Evolutionary conservation across 305 asterid species (phyloP).

Genomic region (Fraxinus sp.): DNA sequence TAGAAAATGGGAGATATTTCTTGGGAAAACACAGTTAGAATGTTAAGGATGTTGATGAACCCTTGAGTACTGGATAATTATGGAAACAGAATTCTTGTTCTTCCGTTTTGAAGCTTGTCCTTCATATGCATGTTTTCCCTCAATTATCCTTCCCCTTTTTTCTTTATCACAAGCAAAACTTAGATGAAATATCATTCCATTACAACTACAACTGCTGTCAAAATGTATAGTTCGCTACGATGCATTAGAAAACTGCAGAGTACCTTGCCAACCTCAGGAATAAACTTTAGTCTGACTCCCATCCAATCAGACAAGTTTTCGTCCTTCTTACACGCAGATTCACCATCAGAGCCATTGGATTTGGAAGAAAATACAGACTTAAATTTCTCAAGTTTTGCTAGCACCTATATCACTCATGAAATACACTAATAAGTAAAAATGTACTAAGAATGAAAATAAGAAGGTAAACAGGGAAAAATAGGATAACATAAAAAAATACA

Average conservation of each 20-base stretch:
- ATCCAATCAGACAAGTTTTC: conserved; percentile 66
- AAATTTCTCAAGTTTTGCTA: conserved; percentile 75
- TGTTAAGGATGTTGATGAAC: neutral
- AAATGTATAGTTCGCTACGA: neutral
- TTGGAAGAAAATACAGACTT: conserved; percentile 54
- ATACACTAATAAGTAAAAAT: neutral
- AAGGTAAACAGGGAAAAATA: neutral
- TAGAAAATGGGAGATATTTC: neutral
- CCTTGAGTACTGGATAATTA: neutral
- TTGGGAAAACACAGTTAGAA: neutral
- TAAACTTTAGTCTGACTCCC: conserved; percentile 57
- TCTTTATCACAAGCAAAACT: neutral
- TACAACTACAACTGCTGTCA: neutral
- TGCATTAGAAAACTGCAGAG: conserved; percentile 4
- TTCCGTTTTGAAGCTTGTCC: neutral
- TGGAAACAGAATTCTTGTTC: neutral
- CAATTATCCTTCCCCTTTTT: neutral
- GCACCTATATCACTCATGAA: conserved; percentile 44
- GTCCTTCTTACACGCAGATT: conserved; percentile 38
- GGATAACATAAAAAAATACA: neutral
- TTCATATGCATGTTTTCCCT: neutral
- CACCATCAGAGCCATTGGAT: conserved; percentile 38
- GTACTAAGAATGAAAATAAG: neutral
- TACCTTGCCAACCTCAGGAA: conserved; percentile 78
- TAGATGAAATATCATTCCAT: neutral